A percentile compares a stretch with the other conserved stretches of the same genome.
Evolutionary conservation across 179 eudicot species (phyloP).

Genomic region (Gypsophila paniculata): DNA sequence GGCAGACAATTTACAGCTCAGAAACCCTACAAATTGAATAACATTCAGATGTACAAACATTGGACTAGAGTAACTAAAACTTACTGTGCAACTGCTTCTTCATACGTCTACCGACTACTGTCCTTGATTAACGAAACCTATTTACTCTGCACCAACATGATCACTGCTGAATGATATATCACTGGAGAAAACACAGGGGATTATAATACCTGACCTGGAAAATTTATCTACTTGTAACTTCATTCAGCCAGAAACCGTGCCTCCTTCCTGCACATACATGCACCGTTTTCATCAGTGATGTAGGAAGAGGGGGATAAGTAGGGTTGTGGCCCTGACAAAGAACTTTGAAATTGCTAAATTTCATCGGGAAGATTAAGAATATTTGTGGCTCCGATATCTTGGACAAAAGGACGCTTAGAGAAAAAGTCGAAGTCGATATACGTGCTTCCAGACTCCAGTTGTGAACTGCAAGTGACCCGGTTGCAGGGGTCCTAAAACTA

Average conservation of each 20-base stretch:
- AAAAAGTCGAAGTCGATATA: too few relatives aligned
- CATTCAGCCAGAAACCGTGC: constrained; percentile 12
- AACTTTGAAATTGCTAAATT: constrained; percentile 1
- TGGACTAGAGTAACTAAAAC: constrained; percentile 13
- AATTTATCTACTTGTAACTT: constrained; percentile 14
- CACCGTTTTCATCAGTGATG: not conserved
- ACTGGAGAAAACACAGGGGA: constrained; percentile 9
- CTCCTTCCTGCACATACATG: constrained; percentile 18
- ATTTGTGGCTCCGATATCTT: too few relatives aligned
- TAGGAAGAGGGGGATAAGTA: not conserved
- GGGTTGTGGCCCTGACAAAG: not conserved
- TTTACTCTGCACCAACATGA: constrained; percentile 20
- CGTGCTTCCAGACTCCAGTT: too few relatives aligned
- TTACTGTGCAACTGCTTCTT: constrained; percentile 30
- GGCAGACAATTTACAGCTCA: constrained; percentile 5
- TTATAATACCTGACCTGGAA: constrained; percentile 10
- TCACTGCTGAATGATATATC: constrained; percentile 2
- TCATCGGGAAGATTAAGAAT: too few relatives aligned
- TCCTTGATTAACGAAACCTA: constrained; percentile 19
- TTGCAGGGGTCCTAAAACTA: too few relatives aligned
- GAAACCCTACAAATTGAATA: constrained; percentile 17
- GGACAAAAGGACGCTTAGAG: too few relatives aligned
- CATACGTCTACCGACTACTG: constrained; percentile 27
- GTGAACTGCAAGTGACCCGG: too few relatives aligned
- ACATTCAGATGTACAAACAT: constrained; percentile 23